A percentile compares a stretch with the other conserved stretches of the same genome.
These are phyloP conservation scores for Penicillium antarcticum DNA, from an alignment of 495 filamentous ascomycete genomes.

Conservation along the genomic window DNA sequence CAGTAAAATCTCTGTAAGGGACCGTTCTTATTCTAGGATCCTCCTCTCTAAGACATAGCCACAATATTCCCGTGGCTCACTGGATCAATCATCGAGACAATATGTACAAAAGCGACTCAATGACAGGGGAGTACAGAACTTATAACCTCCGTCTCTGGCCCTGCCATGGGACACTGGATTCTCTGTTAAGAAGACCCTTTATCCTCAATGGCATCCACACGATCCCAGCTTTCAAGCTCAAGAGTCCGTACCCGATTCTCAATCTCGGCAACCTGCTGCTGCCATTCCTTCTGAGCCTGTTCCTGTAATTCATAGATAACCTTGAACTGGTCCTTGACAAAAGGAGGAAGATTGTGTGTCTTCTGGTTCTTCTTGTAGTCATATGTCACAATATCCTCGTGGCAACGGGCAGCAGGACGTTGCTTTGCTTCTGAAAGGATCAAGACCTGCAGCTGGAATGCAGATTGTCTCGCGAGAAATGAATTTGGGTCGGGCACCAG, in stretches of 20 bases:
- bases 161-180: not conserved
- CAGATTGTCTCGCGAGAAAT: slow-evolving; percentile 29
- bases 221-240: slow-evolving; percentile 75
- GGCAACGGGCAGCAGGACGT: slow-evolving; percentile 71
- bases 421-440: slow-evolving; percentile 79
- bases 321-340: slow-evolving; percentile 63
- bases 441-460: slow-evolving; percentile 56
- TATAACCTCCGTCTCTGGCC: no score
- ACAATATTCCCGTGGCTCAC: not conserved
- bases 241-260: slow-evolving; percentile 53
- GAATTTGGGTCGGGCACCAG: slow-evolving; percentile 52
- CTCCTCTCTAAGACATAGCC: not conserved
- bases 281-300: slow-evolving; percentile 46
- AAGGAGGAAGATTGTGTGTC: slow-evolving; percentile 55
- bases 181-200: slow-evolving; percentile 48
- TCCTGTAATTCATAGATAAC: slow-evolving; percentile 67
- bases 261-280: slow-evolving; percentile 51
- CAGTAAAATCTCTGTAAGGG: no score
- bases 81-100: not conserved
- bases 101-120: slow-evolving; percentile 1
- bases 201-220: slow-evolving; percentile 67
- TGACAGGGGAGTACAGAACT: no score
- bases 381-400: slow-evolving; percentile 83
- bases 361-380: slow-evolving; percentile 64
- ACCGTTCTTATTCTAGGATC: no score